Conservation (phyloP, 1,284 basidiomycete species). For the Abortiporus biennis region DNA sequence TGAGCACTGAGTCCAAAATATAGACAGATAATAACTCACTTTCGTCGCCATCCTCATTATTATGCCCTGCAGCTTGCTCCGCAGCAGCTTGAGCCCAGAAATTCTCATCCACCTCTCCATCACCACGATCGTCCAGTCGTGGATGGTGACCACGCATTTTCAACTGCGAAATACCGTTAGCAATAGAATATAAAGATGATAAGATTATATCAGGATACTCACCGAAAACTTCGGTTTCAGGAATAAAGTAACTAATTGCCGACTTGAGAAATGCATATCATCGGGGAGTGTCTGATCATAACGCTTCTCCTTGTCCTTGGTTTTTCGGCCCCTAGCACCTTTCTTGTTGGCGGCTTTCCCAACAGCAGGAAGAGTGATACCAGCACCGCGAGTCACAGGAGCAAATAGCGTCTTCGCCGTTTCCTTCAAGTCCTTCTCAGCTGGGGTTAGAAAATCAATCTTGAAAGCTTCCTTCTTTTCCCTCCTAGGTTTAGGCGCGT, state of each 20-base stretch:
- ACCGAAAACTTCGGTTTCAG: conserved; percentile 94
- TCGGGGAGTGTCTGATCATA: conserved; percentile 86
- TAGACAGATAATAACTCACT: conserved; percentile 33
- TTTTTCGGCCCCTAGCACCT: conserved; percentile 22
- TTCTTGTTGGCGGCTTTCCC: conserved; percentile 35
- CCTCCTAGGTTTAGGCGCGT: conserved; percentile 47
- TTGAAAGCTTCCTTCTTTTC: conserved; percentile 86
- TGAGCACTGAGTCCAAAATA: background rate
- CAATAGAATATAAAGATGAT: conserved; percentile 4
- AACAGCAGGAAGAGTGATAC: conserved; percentile 55
- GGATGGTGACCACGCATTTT: conserved; percentile 73
- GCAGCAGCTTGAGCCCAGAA: conserved; percentile 95
- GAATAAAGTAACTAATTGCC: conserved; percentile 88
- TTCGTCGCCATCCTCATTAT: conserved; percentile 54
- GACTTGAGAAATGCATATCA: conserved; percentile 95
- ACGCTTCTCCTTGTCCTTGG: conserved; percentile 49
- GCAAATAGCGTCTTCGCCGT: conserved; percentile 79
- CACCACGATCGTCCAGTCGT: conserved; percentile 49
- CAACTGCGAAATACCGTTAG: conserved; percentile 39
- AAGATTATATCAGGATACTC: conserved; percentile 30
- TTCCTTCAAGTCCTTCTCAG: conserved; percentile 64
- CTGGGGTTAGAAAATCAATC: conserved; percentile 77
- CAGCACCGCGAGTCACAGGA: conserved; percentile 55
- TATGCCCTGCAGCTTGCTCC: conserved; percentile 59
- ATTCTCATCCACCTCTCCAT: conserved; percentile 87